A percentile compares a stretch with the other conserved stretches of the same genome.
phyloP scores from a whole-genome alignment of 2,329 filamentous ascomycete genomes.

The Sclerotinia nivalis region DNA sequence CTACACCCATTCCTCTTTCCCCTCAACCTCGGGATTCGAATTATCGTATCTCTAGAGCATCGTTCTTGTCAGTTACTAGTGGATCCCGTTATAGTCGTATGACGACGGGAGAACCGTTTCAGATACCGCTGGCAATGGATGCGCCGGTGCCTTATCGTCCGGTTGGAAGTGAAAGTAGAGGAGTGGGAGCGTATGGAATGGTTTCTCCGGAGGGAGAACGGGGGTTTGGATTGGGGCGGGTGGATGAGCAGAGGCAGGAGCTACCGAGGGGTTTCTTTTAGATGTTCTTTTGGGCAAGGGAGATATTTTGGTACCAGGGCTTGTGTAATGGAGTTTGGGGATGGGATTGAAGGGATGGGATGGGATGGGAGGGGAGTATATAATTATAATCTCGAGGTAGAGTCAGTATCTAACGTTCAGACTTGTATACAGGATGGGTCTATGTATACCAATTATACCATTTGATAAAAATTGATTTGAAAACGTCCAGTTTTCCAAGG shows the following conservation, averaged over 20 bases:
- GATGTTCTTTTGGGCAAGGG: neutral
- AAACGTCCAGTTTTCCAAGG: no score
- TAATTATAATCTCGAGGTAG: slow-evolving; percentile 1
- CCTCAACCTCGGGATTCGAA: neutral
- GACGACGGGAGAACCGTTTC: neutral
- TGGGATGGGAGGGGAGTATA: neutral
- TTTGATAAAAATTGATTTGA: neutral
- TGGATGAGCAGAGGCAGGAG: neutral
- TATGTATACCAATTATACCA: neutral
- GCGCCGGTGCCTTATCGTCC: neutral
- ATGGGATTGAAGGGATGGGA: no score
- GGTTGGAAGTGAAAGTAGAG: neutral
- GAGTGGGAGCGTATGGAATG: neutral
- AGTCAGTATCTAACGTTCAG: neutral
- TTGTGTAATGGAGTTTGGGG: neutral
- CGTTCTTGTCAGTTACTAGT: neutral
- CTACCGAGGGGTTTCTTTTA: neutral
- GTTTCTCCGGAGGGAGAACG: neutral
- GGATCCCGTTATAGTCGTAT: slow-evolving; percentile 8
- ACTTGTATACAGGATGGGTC: neutral
- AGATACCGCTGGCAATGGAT: neutral
- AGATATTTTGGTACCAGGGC: no score
- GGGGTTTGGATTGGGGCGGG: neutral
- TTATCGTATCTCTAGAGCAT: neutral
- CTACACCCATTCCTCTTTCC: no score